These are phyloP conservation scores for Metarhizium robertsii DNA, from an alignment of 2,329 filamentous ascomycete genomes.

Conservation along the genomic window DNA sequence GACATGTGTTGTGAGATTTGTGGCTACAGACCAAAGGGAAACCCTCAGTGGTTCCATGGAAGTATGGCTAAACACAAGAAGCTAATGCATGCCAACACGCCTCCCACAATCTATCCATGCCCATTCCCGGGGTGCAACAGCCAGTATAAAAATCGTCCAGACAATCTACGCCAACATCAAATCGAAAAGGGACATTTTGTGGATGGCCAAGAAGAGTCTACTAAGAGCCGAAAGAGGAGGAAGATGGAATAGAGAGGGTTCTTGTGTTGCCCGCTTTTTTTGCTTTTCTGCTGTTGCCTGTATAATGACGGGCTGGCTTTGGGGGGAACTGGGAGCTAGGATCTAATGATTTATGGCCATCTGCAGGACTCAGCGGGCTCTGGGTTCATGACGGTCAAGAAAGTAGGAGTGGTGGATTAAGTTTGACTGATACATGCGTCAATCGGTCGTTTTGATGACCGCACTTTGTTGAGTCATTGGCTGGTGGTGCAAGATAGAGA, in stretches of 20 bases:
- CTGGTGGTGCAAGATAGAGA: background rate
- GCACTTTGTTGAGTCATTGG: background rate
- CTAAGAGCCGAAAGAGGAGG: conserved; percentile 38
- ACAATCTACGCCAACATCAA: conserved; percentile 48
- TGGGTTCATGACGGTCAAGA: background rate
- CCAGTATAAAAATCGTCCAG: conserved; percentile 45
- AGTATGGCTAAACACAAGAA: conserved; percentile 51
- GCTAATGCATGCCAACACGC: conserved; percentile 39
- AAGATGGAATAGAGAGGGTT: conserved; percentile 20
- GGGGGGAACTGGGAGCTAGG: background rate
- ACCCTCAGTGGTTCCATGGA: conserved; percentile 49
- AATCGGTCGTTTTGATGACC: background rate
- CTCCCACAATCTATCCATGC: conserved; percentile 43
- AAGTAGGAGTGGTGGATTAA: background rate
- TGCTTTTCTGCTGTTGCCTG: background rate
- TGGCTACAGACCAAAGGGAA: conserved; percentile 45
- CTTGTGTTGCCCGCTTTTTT: background rate
- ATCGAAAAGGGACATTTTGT: conserved; percentile 47
- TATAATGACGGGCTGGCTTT: background rate
- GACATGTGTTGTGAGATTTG: conserved; percentile 40
- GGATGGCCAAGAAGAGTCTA: conserved; percentile 27
- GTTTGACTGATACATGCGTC: background rate
- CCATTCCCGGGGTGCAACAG: conserved; percentile 44
- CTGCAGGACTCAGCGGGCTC: background rate
- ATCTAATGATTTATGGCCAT: background rate